Evolutionary conservation across 768 basidiomycete species (phyloP).

Genomic region (Tubosaeta sp.): DNA sequence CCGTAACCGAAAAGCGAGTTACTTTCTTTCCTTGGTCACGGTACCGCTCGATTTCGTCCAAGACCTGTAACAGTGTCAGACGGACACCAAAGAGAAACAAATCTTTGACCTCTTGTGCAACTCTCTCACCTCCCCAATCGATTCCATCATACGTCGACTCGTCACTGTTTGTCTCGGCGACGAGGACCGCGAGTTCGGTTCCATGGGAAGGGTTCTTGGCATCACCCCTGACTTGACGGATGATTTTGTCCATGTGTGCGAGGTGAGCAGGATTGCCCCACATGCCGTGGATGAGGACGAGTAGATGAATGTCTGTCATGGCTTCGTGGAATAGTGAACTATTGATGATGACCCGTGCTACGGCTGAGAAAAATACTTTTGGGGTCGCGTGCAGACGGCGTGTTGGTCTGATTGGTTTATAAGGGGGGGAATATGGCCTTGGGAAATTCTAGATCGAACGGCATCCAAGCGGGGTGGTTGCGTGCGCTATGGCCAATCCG

Average conservation of each 20-base stretch:
- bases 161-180: conserved; percentile 60
- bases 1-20: conserved; percentile 66
- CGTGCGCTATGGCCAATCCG: no score
- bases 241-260: conserved; percentile 50
- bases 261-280: conserved; percentile 77
- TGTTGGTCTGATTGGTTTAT: neutral
- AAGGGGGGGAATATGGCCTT: neutral
- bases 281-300: conserved; percentile 59
- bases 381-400: conserved; percentile 3
- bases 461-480: neutral
- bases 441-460: neutral
- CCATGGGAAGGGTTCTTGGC: conserved; percentile 27
- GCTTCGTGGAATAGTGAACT: neutral
- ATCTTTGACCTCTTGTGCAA: conserved; percentile 65
- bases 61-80: conserved; percentile 40
- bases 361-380: conserved; percentile 2
- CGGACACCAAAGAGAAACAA: neutral
- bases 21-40: conserved; percentile 53
- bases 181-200: conserved; percentile 54
- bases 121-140: conserved; percentile 79
- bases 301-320: conserved; percentile 36
- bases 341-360: neutral
- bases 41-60: conserved; percentile 50
- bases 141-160: conserved; percentile 78
- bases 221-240: conserved; percentile 39